These are phyloP conservation scores for Angomonas ambiguus DNA, from an alignment of 208 protist genomes.

Conservation along the genomic window DNA sequence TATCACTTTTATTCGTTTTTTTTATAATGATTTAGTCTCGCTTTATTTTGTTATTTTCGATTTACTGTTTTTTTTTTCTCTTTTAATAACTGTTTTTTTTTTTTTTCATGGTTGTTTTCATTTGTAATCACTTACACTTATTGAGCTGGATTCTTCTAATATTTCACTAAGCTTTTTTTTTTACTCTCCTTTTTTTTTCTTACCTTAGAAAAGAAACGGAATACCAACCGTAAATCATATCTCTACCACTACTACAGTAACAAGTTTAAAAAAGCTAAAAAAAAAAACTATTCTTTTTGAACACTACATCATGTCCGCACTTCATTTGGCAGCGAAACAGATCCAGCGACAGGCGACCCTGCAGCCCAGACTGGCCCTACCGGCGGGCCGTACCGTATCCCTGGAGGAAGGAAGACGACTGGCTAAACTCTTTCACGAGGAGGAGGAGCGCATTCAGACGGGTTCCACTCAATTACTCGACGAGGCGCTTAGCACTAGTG, in stretches of 20 bases:
- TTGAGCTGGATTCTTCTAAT: no score
- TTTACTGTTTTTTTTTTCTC: background rate
- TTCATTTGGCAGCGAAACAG: conserved; percentile 44
- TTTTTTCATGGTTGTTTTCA: conserved; percentile 1
- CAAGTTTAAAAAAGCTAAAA: background rate
- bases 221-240: no score
- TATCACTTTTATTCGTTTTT: conserved; percentile 11
- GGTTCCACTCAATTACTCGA: conserved; percentile 26
- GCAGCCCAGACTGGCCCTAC: conserved; percentile 64
- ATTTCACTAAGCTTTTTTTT: no score
- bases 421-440: conserved; percentile 52
- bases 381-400: conserved; percentile 66
- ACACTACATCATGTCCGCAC: background rate
- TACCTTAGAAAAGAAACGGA: background rate
- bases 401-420: conserved; percentile 69
- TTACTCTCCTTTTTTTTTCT: conserved; percentile 8
- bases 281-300: conserved; percentile 4
- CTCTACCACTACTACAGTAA: background rate
- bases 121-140: no score
- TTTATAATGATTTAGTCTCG: conserved; percentile 1
- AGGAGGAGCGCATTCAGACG: conserved; percentile 32
- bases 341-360: conserved; percentile 62
- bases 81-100: background rate
- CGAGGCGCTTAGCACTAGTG: conserved; percentile 20
- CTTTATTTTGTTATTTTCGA: conserved; percentile 10